Percentiles rank a stretch among this genome's conserved stretches.
Conservation (phyloP, 805 yeast species). For the Candida nitratophila region DNA sequence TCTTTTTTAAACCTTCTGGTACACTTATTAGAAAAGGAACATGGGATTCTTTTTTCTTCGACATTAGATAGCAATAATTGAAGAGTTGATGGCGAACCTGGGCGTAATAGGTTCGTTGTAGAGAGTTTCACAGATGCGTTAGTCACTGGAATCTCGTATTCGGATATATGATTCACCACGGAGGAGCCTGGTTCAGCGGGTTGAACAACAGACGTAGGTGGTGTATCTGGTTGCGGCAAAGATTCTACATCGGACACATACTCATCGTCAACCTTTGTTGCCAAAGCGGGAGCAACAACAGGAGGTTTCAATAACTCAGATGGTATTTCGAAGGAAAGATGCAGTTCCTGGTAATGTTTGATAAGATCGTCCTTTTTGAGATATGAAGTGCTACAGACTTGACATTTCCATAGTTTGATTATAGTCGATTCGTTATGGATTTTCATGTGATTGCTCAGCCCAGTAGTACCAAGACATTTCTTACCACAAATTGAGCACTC, state of each 20-base stretch:
- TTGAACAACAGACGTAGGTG: too few relatives aligned
- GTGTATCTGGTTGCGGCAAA: neutral
- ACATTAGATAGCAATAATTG: constrained; percentile 32
- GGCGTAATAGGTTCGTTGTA: constrained; percentile 14
- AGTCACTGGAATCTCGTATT: neutral
- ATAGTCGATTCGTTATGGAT: constrained; percentile 51
- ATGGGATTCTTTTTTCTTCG: constrained; percentile 28
- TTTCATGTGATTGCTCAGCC: constrained; percentile 66
- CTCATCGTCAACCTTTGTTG: neutral
- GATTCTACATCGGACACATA: neutral
- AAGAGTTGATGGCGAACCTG: constrained; percentile 20
- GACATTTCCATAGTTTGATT: constrained; percentile 63
- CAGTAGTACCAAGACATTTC: constrained; percentile 65
- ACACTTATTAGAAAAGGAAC: constrained; percentile 43
- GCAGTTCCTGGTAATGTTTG: constrained; percentile 48
- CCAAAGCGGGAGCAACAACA: neutral
- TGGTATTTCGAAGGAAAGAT: constrained; percentile 12
- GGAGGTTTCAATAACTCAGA: neutral
- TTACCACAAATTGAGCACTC: constrained; percentile 60
- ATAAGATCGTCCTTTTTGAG: constrained; percentile 50
- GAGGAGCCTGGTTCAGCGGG: too few relatives aligned
- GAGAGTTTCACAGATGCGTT: neutral
- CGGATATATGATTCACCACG: too few relatives aligned
- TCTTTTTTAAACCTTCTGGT: constrained; percentile 44
- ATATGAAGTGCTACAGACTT: constrained; percentile 41